Evolutionary conservation across 345 rosid genomes (phyloP).

Genomic region (Excoecaria cochinchinensis): DNA sequence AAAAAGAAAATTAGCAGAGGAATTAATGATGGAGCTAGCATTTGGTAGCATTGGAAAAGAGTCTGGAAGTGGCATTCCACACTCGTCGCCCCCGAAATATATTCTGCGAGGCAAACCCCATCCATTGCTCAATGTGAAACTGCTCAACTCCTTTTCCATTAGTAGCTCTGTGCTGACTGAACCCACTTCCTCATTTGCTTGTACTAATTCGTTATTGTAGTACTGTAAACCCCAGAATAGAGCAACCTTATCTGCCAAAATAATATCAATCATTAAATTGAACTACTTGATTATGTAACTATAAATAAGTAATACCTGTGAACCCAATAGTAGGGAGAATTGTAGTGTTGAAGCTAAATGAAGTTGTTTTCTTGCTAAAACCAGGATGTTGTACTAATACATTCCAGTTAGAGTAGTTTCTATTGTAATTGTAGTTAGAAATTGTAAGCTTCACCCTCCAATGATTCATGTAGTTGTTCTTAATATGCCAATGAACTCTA

Average conservation of each 20-base stretch:
- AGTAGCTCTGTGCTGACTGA: conserved; percentile 50
- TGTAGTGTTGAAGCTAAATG: conserved; percentile 54
- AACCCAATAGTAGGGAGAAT: conserved; percentile 41
- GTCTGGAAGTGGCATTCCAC: conserved; percentile 56
- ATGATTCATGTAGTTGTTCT: conserved; percentile 42
- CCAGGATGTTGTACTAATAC: conserved; percentile 57
- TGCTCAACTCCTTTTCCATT: conserved; percentile 33
- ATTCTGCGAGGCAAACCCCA: conserved; percentile 62
- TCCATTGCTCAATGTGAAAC: conserved; percentile 51
- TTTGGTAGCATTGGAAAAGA: conserved; percentile 51
- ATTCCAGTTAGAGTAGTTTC: conserved; percentile 60
- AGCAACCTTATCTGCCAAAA: conserved; percentile 50
- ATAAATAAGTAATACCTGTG: conserved; percentile 30
- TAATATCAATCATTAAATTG: background rate
- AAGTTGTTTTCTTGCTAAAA: conserved; percentile 35
- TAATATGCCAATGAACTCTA: conserved; percentile 59
- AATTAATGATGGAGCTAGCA: conserved; percentile 22
- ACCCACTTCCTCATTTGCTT: conserved; percentile 30
- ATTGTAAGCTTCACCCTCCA: conserved; percentile 58
- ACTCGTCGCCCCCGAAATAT: conserved; percentile 54
- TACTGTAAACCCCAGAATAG: conserved; percentile 52
- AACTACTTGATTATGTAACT: background rate
- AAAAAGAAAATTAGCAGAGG: conserved; percentile 6
- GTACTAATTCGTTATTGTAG: conserved; percentile 40
- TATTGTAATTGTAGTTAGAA: conserved; percentile 47